Evolutionary conservation across 148 eudicot species (phyloP).

Genomic region (Chenopodium quinoa): DNA sequence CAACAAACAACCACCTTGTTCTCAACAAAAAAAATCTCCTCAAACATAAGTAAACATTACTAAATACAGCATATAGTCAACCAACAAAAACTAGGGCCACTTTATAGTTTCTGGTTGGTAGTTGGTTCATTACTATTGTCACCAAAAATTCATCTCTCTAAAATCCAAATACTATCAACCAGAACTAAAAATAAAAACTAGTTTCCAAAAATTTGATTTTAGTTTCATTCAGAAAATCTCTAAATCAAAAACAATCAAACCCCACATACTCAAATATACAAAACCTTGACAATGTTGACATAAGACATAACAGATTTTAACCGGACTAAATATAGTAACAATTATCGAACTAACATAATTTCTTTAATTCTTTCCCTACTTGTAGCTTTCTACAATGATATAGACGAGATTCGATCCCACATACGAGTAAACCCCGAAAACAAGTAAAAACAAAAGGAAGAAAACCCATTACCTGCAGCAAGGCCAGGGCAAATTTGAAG

Average conservation of each 20-base stretch:
- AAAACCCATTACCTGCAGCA: constrained; percentile 31
- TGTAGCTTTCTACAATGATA: no score
- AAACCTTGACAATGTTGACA: no score
- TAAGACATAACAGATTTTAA: no score
- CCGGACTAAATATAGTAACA: not conserved
- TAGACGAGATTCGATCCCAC: no score
- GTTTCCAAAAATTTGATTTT: not conserved
- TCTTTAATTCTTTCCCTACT: no score
- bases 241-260: not conserved
- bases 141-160: not conserved
- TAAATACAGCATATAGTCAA: not conserved
- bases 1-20: not conserved
- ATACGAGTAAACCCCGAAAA: no score
- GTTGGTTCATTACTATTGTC: not conserved
- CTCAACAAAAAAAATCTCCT: not conserved
- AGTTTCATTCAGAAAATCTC: not conserved
- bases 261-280: not conserved
- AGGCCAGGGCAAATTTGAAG: constrained; percentile 42
- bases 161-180: not conserved
- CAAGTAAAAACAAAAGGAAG: not conserved
- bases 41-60: not conserved
- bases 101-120: constrained; percentile 1
- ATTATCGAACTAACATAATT: not conserved
- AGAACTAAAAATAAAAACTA: not conserved
- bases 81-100: constrained; percentile 9